These are phyloP conservation scores for Mucor plumbeus DNA, from an alignment of 371 early-diverging fungal species.

Conservation along the genomic window DNA sequence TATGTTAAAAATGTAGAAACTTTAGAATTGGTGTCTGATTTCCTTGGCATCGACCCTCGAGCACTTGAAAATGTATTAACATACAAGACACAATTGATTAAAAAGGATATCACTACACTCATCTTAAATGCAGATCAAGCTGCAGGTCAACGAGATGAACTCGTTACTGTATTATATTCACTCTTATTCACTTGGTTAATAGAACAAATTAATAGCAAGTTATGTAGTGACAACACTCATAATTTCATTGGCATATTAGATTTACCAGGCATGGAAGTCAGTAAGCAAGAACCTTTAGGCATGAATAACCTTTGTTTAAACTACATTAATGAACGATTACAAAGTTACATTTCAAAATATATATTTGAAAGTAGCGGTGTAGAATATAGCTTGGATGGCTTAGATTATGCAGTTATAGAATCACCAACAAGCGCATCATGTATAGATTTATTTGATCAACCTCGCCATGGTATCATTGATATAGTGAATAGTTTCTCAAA, in stretches of 20 bases:
- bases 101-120: conserved; percentile 84
- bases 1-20: conserved; percentile 71
- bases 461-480: conserved; percentile 46
- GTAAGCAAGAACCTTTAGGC: neutral
- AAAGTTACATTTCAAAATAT: conserved; percentile 67
- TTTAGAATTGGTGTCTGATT: conserved; percentile 80
- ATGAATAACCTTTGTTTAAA: conserved; percentile 69
- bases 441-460: conserved; percentile 56
- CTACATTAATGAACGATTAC: conserved; percentile 85
- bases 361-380: conserved; percentile 65
- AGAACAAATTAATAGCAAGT: conserved; percentile 85
- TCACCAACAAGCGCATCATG: conserved; percentile 59
- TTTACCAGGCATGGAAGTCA: conserved; percentile 44
- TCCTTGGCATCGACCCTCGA: conserved; percentile 83
- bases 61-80: conserved; percentile 84
- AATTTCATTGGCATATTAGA: conserved; percentile 83
- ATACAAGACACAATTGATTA: conserved; percentile 79
- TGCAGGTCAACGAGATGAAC: conserved; percentile 73
- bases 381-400: conserved; percentile 63
- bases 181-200: conserved; percentile 89
- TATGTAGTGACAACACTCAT: conserved; percentile 64
- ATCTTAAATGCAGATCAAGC: conserved; percentile 81
- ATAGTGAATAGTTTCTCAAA: conserved; percentile 14
- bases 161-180: conserved; percentile 81
- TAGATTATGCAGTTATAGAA: conserved; percentile 45